These are phyloP conservation scores for Fusarium mangiferae DNA, from an alignment of 2,329 filamentous ascomycete species.

Conservation along the genomic window DNA sequence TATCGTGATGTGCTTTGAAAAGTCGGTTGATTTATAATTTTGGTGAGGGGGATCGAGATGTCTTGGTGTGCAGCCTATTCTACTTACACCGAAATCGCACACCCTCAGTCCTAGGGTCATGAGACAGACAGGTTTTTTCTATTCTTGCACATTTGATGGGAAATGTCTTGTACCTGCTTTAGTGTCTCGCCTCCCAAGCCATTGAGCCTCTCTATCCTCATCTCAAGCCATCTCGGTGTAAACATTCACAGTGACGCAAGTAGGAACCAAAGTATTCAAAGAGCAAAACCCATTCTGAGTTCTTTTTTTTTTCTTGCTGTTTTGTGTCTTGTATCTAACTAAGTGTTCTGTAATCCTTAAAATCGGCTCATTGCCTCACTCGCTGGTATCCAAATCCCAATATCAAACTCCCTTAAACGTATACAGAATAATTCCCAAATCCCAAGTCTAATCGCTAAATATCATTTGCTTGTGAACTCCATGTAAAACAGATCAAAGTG, in stretches of 20 bases:
- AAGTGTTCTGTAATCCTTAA: constrained; percentile 31
- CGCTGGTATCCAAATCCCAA: constrained; percentile 28
- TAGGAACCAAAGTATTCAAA: constrained; percentile 1
- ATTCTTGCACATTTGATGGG: not conserved
- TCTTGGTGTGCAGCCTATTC: not conserved
- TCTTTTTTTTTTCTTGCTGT: constrained; percentile 28
- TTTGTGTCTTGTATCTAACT: constrained; percentile 35
- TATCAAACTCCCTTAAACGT: constrained; percentile 2
- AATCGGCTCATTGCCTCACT: constrained; percentile 13
- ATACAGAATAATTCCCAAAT: constrained; percentile 1
- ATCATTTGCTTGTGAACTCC: constrained; percentile 15
- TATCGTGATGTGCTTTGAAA: not conserved
- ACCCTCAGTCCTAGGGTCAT: constrained; percentile 19
- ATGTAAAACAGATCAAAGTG: constrained; percentile 23
- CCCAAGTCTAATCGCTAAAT: constrained; percentile 30
- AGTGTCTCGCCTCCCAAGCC: not conserved
- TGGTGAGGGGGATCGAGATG: not conserved
- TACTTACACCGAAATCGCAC: not conserved
- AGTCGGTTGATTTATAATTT: not conserved
- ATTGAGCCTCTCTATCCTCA: not conserved
- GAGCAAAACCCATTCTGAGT: constrained; percentile 27
- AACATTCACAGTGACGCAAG: not conserved
- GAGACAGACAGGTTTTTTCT: constrained; percentile 13
- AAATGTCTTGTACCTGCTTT: constrained; percentile 27
- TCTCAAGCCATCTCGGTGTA: not conserved